These are phyloP conservation scores for Pestalotiopsis sp. DNA, from an alignment of 2,329 filamentous ascomycete species.

Conservation along the genomic window DNA sequence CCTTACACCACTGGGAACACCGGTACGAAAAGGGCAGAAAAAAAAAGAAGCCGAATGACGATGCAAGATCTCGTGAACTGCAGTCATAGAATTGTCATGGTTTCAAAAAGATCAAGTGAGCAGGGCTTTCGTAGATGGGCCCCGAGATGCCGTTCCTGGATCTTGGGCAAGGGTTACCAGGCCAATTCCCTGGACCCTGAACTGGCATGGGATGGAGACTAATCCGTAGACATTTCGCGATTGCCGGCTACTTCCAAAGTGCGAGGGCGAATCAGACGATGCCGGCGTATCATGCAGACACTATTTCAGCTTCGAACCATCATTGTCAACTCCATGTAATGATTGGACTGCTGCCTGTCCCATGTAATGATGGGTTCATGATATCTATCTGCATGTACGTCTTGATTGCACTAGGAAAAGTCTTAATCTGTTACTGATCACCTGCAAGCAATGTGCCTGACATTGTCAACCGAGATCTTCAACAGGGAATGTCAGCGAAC, in stretches of 20 bases:
- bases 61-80: neutral
- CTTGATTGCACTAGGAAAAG: neutral
- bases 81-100: neutral
- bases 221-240: too few species aligned
- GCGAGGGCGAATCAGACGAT: neutral
- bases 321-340: neutral
- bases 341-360: too few species aligned
- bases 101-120: neutral
- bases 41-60: neutral
- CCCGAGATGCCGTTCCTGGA: neutral
- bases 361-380: neutral
- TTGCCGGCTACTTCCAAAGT: neutral
- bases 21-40: neutral
- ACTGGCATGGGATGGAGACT: too few species aligned
- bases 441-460: neutral
- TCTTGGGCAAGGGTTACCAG: neutral
- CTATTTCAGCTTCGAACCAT: neutral
- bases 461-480: neutral
- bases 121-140: neutral
- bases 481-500: neutral
- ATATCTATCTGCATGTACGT: neutral
- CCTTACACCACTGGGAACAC: neutral
- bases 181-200: neutral
- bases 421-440: neutral
- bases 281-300: neutral